Evolutionary conservation across 2,329 filamentous ascomycete genomes (phyloP).

Genomic region (Penicillium italicum): DNA sequence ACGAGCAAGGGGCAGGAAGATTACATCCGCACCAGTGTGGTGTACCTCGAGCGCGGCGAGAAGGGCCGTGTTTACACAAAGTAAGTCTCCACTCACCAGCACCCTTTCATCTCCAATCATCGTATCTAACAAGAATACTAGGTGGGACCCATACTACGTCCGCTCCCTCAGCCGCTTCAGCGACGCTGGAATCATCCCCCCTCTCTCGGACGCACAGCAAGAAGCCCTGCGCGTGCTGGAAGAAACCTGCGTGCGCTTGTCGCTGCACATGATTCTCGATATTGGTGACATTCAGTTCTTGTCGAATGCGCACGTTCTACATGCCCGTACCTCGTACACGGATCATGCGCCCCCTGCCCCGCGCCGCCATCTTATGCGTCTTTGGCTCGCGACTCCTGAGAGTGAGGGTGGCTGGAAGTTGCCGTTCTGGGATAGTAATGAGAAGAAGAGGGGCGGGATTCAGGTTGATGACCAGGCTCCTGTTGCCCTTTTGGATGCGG

Average conservation of each 20-base stretch:
- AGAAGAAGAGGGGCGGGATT: conserved; percentile 85
- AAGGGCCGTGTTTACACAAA: conserved; percentile 71
- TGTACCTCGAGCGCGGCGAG: conserved; percentile 70
- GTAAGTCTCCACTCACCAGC: conserved; percentile 34
- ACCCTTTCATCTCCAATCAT: not conserved
- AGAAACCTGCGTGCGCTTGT: conserved; percentile 67
- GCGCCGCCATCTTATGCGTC: conserved; percentile 71
- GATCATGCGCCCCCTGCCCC: conserved; percentile 66
- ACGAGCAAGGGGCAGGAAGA: conserved; percentile 68
- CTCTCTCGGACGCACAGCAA: conserved; percentile 65
- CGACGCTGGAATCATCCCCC: conserved; percentile 67
- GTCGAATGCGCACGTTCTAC: conserved; percentile 74
- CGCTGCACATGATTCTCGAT: conserved; percentile 81
- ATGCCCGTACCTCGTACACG: conserved; percentile 76
- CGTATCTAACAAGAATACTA: conserved; percentile 23
- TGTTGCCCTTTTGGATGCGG: conserved; percentile 71
- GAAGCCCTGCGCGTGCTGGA: conserved; percentile 69
- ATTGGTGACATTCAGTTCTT: conserved; percentile 87
- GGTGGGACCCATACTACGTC: conserved; percentile 85
- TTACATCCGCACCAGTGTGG: conserved; percentile 67
- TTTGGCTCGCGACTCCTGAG: conserved; percentile 82
- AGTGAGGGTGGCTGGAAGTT: conserved; percentile 79
- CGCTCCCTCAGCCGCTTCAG: conserved; percentile 71
- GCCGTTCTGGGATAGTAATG: conserved; percentile 73
- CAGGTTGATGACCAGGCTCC: conserved; percentile 80